Evolutionary conservation across 2,329 filamentous ascomycete genomes (phyloP).

Genomic region (Zymoseptoria passerinii): DNA sequence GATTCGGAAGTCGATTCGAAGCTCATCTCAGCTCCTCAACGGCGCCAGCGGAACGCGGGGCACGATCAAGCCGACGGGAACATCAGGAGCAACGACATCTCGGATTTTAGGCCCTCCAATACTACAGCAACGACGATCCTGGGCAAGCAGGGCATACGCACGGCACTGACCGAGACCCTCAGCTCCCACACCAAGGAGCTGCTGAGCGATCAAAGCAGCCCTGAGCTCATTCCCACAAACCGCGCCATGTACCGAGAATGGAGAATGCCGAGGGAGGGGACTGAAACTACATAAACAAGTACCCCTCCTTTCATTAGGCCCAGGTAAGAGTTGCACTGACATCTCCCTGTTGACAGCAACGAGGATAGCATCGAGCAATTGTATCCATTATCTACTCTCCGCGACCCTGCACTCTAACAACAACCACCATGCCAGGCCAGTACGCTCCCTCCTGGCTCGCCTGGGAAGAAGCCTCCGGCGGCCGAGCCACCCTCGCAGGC

Average conservation of each 20-base stretch:
- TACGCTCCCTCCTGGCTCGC: slow-evolving; percentile 18
- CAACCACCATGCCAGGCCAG: slow-evolving; percentile 10
- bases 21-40: too few species aligned
- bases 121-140: too few species aligned
- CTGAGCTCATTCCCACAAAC: background rate
- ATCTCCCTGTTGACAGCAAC: background rate
- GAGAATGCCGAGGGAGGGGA: background rate
- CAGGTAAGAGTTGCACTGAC: background rate
- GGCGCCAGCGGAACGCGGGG: too few species aligned
- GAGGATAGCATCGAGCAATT: background rate
- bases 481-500: slow-evolving; percentile 17
- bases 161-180: background rate
- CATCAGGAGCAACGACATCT: too few species aligned
- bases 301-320: background rate
- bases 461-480: slow-evolving; percentile 16
- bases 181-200: background rate
- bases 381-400: too few species aligned
- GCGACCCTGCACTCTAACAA: slow-evolving; percentile 13
- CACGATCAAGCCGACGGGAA: too few species aligned
- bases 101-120: too few species aligned
- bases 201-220: background rate
- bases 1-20: too few species aligned
- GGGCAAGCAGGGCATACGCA: too few species aligned
- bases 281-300: background rate
- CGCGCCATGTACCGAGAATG: background rate